Conservation (phyloP, 1,284 basidiomycete species). For the Cryptococcus deneoformans region DNA sequence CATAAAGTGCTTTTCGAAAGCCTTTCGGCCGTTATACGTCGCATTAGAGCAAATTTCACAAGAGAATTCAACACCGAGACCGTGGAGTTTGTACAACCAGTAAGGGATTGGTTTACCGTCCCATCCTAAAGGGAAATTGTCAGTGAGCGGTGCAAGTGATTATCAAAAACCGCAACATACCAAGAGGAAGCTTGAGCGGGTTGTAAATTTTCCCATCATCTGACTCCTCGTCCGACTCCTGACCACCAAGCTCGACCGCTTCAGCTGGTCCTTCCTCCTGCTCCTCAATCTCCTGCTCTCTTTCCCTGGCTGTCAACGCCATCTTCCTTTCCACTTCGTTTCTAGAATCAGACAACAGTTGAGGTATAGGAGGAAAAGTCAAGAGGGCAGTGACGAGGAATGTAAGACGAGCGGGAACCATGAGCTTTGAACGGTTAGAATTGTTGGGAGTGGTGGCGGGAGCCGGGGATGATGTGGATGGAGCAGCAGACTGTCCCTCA, state of each 20-base stretch:
- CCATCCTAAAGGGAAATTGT: constrained; percentile 9
- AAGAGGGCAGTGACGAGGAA: constrained; percentile 69
- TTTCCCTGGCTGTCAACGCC: constrained; percentile 92
- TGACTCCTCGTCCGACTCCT: constrained; percentile 74
- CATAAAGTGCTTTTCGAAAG: constrained; percentile 53
- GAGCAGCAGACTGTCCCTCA: constrained; percentile 44
- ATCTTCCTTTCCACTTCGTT: constrained; percentile 95
- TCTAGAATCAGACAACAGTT: constrained; percentile 75
- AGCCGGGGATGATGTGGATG: constrained; percentile 25
- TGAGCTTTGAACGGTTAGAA: constrained; percentile 59
- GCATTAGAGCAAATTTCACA: constrained; percentile 79
- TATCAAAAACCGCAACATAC: not conserved
- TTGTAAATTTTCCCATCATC: constrained; percentile 97
- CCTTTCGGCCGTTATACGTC: constrained; percentile 23
- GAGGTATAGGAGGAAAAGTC: constrained; percentile 59
- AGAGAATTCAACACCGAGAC: constrained; percentile 92
- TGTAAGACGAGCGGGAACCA: constrained; percentile 68
- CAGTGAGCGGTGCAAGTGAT: not conserved
- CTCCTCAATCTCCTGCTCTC: constrained; percentile 91
- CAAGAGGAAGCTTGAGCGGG: constrained; percentile 88
- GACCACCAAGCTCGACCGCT: constrained; percentile 53
- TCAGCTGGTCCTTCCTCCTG: constrained; percentile 57
- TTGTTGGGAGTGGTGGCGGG: constrained; percentile 5
- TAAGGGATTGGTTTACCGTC: constrained; percentile 31
- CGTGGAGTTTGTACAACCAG: constrained; percentile 88